Base-by-base conservation (phyloP, 352 stramenopile genomes). In the Phytophthora brassicae region DNA sequence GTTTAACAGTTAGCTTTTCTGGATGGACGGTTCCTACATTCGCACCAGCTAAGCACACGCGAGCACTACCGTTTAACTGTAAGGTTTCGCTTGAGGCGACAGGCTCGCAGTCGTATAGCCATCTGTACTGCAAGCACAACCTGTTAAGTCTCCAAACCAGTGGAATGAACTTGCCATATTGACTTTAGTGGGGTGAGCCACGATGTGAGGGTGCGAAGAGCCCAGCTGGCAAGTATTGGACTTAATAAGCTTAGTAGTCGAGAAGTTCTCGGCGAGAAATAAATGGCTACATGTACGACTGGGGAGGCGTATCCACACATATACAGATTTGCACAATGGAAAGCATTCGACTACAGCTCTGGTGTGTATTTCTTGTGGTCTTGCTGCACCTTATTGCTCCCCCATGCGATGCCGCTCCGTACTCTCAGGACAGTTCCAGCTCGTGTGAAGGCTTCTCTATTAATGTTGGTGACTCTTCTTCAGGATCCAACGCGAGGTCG, bases 111-210 rank as follows among this genome's bases (percentile, higher is more conserved):
- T 62, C 62, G 49, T 13, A 69, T 24, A 29, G 26, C 38, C 64
- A 69, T 59, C 53, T 72, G 58, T n/a, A n/a, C n/a, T n/a, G n/a
- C n/a, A n/a, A n/a, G n/a, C n/a, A n/a, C n/a, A n/a, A n/a, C n/a
- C n/a, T n/a, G n/a, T 36, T 20, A 61, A 59, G 38, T 22, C 53
- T 64, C 54, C 60, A 60, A n/a, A 33, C 31, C 20, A 39, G 39
- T 36, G 41, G 63, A 56, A 63, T 19, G 38, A 33, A 46, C 64
- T 71, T 60, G 48, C 53, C 38, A 62, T 42, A 61, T 52, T 66
- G 52, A 62, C 31, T 36, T 16, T 49, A 26, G 24, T 17, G n/a
- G 23, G 20, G 31, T 50, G 39, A 22, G 24, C 4, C 59, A 72
- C 39, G 42, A 68, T 44, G 59, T 68, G 46, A 72, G 53, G 53